Base-by-base conservation (phyloP, 768 basidiomycete genomes). In the Solioccasus polychromus region DNA sequence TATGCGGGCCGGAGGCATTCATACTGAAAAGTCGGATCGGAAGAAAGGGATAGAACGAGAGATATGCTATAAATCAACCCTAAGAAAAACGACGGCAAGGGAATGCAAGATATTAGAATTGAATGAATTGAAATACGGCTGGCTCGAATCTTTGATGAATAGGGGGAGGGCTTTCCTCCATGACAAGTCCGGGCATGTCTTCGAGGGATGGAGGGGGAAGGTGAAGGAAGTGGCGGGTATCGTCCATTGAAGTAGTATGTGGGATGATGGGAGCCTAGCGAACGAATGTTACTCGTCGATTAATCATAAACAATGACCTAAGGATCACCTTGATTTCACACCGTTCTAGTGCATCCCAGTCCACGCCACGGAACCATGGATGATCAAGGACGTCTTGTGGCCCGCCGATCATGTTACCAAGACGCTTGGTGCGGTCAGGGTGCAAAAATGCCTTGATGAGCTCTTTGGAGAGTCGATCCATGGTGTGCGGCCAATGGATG, bases 291-390 rank as follows among this genome's bases (percentile, higher is more conserved):
- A 17, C 38, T 44, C 9, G 10, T 54, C 31, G 38, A 24, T 35
- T 35, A 20, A 23, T 26, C 20, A 24, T 46, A 24, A 30, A 42
- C 39, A 32, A 52, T 15, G 15, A 39, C n/a, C n/a, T n/a, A 38
- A 26, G 35, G 69, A 79, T 59, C 55, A 91, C 92, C 59, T 83
- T 79, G 47, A 95, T 94, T 66, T 92, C 87, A 44, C 88, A 80
- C 28, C 86, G 79, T 62, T 91, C 88, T 32, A 95, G 68, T 3
- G 88, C 87, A 48, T 80, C 83, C 92, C 92, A 95, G 59, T 94
- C 91, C 28, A 95, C 92, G 12, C 92, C 93, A 62, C 85, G 77
- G 72, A 97, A 97, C 94, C 94, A 98, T 0, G 88, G 80, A 65
- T 98, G 94, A 42, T 83, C 80, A 53, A 94, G 77, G 30, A 98